phyloP scores from a whole-genome alignment of 2,329 filamentous ascomycete species.

The Aureobasidium sp. region DNA sequence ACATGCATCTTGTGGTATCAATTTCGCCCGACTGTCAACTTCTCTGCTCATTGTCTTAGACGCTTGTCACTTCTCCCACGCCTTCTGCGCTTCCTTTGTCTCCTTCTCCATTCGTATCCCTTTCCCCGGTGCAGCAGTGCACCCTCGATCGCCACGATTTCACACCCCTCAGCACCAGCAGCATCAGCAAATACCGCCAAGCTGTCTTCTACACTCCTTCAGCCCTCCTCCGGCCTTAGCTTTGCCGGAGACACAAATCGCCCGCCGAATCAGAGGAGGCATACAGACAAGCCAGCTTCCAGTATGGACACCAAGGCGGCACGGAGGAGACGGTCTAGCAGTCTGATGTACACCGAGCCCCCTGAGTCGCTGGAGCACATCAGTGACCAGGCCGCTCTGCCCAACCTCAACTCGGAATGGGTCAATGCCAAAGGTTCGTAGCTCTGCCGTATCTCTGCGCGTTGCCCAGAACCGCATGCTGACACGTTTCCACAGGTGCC shows the following conservation, averaged over 20 bases:
- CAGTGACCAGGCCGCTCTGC: slow-evolving; percentile 88
- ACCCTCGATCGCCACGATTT: slow-evolving; percentile 1
- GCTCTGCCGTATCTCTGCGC: neutral
- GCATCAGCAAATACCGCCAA: slow-evolving; percentile 67
- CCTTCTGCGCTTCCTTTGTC: neutral
- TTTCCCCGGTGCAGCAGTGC: neutral
- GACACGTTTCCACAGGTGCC: slow-evolving; percentile 56
- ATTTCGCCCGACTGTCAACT: neutral
- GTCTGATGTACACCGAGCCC: slow-evolving; percentile 96
- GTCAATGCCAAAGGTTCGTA: slow-evolving; percentile 90
- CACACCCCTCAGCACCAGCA: neutral
- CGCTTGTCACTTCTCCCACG: neutral
- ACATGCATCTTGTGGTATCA: slow-evolving; percentile 3
- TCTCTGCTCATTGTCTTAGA: neutral
- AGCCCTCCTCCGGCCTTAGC: slow-evolving; percentile 61
- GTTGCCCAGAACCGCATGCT: slow-evolving; percentile 14
- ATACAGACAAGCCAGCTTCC: slow-evolving; percentile 44
- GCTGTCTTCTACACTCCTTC: slow-evolving; percentile 86
- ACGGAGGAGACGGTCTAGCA: slow-evolving; percentile 88
- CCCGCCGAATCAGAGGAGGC: slow-evolving; percentile 55
- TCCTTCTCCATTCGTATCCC: neutral
- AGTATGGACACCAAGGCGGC: slow-evolving; percentile 43
- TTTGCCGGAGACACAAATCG: slow-evolving; percentile 78
- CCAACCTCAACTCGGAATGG: slow-evolving; percentile 97
- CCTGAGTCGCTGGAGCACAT: slow-evolving; percentile 95